Percentiles rank a stretch among this genome's conserved stretches.
Conservation (phyloP, 192 early-diverging fungal genomes). For the Podila clonocystis region DNA sequence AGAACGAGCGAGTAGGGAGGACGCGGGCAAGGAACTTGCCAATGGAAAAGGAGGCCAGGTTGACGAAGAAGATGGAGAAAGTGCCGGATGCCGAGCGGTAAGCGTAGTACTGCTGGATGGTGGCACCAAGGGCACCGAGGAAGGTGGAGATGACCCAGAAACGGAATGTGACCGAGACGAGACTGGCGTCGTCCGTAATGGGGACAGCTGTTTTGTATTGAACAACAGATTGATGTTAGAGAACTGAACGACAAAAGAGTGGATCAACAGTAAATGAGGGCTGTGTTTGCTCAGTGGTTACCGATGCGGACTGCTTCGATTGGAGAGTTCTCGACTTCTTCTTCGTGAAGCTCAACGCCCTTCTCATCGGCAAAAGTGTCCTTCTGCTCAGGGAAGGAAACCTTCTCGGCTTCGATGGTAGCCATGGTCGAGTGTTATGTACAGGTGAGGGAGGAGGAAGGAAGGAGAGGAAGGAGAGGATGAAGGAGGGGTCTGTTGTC, state of each 20-base stretch:
- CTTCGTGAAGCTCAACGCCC: no score
- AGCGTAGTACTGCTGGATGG: constrained; percentile 48
- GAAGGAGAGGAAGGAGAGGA: no score
- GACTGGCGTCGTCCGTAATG: constrained; percentile 52
- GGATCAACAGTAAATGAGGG: background rate
- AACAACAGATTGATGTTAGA: background rate
- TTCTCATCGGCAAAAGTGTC: no score
- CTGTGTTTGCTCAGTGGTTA: background rate
- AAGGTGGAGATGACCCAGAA: constrained; percentile 58
- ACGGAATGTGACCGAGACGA: constrained; percentile 56
- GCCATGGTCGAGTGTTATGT: no score
- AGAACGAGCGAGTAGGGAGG: constrained; percentile 7
- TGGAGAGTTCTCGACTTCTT: constrained; percentile 11
- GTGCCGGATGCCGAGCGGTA: constrained; percentile 30
- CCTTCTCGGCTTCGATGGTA: no score
- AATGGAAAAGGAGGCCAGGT: constrained; percentile 36
- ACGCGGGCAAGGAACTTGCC: constrained; percentile 31
- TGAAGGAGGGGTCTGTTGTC: no score
- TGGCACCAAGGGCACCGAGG: constrained; percentile 47
- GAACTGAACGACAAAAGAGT: background rate
- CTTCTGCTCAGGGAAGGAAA: no score
- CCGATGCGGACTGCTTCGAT: constrained; percentile 18
- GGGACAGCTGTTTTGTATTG: constrained; percentile 43
- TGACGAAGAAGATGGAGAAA: constrained; percentile 48
- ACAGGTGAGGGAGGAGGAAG: no score